A percentile compares a stretch with the other conserved stretches of the same genome.
These are phyloP conservation scores for Candida labiduridarum DNA, from an alignment of 1,139 yeast species.

Conservation along the genomic window DNA sequence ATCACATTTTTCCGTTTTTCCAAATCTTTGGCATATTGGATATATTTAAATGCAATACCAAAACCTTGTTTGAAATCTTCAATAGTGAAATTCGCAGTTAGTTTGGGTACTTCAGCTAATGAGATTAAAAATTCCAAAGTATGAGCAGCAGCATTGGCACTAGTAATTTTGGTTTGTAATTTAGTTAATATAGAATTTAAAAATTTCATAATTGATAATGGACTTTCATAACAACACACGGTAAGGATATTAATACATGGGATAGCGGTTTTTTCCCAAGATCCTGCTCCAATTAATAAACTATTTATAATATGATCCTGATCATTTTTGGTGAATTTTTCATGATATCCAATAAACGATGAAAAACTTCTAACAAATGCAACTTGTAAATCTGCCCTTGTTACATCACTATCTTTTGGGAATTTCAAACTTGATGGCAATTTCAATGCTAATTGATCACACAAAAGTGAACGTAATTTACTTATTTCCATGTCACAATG, in stretches of 20 bases:
- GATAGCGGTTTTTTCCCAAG: slow-evolving; percentile 79
- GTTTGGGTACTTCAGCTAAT: slow-evolving; percentile 63
- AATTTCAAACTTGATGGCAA: slow-evolving; percentile 47
- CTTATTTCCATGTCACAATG: slow-evolving; percentile 47
- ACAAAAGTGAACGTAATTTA: slow-evolving; percentile 50
- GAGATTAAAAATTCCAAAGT: slow-evolving; percentile 75
- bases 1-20: slow-evolving; percentile 21
- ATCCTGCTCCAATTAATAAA: slow-evolving; percentile 62
- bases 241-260: slow-evolving; percentile 78
- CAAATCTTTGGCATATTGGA: slow-evolving; percentile 68
- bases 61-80: slow-evolving; percentile 81
- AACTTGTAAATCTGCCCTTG: slow-evolving; percentile 67
- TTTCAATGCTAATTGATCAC: slow-evolving; percentile 61
- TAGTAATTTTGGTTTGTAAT: slow-evolving; percentile 74
- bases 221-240: slow-evolving; percentile 80
- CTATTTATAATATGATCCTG: slow-evolving; percentile 72
- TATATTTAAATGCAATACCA: slow-evolving; percentile 80
- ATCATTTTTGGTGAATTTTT: slow-evolving; percentile 57
- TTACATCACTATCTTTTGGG: slow-evolving; percentile 39
- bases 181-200: slow-evolving; percentile 66
- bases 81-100: slow-evolving; percentile 71
- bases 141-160: slow-evolving; percentile 69
- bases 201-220: slow-evolving; percentile 69
- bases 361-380: slow-evolving; percentile 68
- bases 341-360: slow-evolving; percentile 67